phyloP scores from a whole-genome alignment of 805 yeast genomes.

The Isabelozyma heimii region DNA sequence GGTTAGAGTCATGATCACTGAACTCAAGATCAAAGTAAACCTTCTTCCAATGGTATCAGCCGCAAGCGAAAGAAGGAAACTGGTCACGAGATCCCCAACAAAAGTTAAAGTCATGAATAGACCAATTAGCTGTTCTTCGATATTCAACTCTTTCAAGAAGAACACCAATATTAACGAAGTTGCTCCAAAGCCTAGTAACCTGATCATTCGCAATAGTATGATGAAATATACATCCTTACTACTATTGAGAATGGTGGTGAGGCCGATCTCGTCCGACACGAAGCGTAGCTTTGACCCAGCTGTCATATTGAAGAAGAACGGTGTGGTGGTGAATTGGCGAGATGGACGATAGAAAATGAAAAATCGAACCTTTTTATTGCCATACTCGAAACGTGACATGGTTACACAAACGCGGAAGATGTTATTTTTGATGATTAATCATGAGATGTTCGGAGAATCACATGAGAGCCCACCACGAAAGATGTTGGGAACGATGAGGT shows the following conservation, averaged over 20 bases:
- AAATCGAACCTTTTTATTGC: too few relatives aligned
- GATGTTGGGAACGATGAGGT: too few relatives aligned
- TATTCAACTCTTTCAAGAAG: slow-evolving; percentile 40
- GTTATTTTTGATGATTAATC: background rate
- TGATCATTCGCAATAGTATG: slow-evolving; percentile 28
- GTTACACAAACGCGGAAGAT: background rate
- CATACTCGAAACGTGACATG: background rate
- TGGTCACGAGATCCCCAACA: slow-evolving; percentile 50
- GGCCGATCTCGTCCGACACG: slow-evolving; percentile 31
- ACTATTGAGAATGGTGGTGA: slow-evolving; percentile 24
- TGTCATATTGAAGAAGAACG: background rate
- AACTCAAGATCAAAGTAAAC: slow-evolving; percentile 35
- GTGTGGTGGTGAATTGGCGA: background rate
- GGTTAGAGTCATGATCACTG: slow-evolving; percentile 41
- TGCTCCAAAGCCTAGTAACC: slow-evolving; percentile 38
- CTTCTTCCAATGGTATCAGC: slow-evolving; percentile 50
- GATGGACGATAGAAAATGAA: background rate
- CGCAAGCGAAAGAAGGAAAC: slow-evolving; percentile 43
- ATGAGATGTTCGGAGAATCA: too few relatives aligned
- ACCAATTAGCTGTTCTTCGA: slow-evolving; percentile 45
- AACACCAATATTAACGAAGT: slow-evolving; percentile 40
- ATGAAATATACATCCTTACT: slow-evolving; percentile 32
- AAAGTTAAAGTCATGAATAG: slow-evolving; percentile 47
- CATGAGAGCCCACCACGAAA: too few relatives aligned
- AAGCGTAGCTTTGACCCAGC: slow-evolving; percentile 1